phyloP scores from a whole-genome alignment of 2,329 filamentous ascomycete genomes.

The Sporothrix pseudoabietina region DNA sequence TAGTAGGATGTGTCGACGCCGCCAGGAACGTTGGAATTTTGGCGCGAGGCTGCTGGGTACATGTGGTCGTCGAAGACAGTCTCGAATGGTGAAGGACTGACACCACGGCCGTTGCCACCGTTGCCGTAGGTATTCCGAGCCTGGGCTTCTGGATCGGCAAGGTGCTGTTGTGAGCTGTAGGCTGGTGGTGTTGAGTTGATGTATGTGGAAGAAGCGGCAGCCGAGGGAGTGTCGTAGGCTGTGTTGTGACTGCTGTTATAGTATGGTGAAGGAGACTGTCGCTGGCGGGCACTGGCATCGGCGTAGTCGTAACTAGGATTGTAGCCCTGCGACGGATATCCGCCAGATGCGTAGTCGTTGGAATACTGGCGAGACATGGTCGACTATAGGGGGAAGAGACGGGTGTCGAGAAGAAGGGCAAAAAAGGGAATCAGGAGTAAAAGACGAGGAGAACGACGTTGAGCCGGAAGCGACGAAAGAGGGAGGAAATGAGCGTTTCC shows the following conservation, averaged over 20 bases:
- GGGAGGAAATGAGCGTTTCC: neutral
- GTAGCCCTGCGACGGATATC: constrained; percentile 28
- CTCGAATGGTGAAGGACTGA: constrained; percentile 55
- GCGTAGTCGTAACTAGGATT: constrained; percentile 24
- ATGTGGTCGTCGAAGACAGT: constrained; percentile 69
- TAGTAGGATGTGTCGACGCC: constrained; percentile 61
- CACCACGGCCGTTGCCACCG: constrained; percentile 35
- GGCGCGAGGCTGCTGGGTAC: constrained; percentile 58
- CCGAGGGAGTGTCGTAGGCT: constrained; percentile 42
- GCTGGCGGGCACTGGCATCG: constrained; percentile 20
- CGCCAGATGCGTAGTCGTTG: constrained; percentile 45
- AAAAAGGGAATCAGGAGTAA: neutral
- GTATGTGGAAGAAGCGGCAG: constrained; percentile 26
- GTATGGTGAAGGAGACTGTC: constrained; percentile 23
- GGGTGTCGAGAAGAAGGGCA: neutral
- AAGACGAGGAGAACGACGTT: neutral
- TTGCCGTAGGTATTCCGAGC: constrained; percentile 40
- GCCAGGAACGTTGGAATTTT: constrained; percentile 44
- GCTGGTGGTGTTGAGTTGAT: constrained; percentile 39
- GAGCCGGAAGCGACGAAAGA: neutral
- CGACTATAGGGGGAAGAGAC: constrained; percentile 29
- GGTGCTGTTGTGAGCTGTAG: constrained; percentile 43
- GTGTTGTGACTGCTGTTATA: constrained; percentile 18
- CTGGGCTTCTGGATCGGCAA: constrained; percentile 40
- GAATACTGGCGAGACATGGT: constrained; percentile 38